A percentile compares a stretch with the other conserved stretches of the same genome.
Conservation (phyloP, 768 basidiomycete genomes). For the Boletus sp. region DNA sequence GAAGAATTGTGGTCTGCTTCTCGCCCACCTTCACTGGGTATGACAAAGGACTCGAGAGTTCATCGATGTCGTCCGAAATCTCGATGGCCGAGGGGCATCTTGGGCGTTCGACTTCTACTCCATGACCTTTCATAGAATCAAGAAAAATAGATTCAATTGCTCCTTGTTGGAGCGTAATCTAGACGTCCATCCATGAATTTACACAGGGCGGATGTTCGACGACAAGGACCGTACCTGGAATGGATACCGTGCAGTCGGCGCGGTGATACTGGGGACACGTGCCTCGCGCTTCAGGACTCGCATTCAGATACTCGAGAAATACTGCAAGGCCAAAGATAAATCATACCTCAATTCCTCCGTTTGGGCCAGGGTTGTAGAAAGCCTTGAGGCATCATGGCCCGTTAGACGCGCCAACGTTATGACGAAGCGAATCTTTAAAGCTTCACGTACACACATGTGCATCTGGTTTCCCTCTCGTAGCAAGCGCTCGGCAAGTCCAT, state of each 20-base stretch:
- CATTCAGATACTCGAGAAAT: background rate
- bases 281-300: slow-evolving; percentile 49
- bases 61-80: slow-evolving; percentile 36
- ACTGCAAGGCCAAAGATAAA: background rate
- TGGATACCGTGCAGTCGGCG: slow-evolving; percentile 63
- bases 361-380: slow-evolving; percentile 66
- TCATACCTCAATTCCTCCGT: slow-evolving; percentile 62
- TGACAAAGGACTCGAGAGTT: slow-evolving; percentile 33
- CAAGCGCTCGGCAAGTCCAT: slow-evolving; percentile 68
- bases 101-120: slow-evolving; percentile 38
- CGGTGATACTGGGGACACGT: slow-evolving; percentile 59
- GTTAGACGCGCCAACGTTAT: background rate
- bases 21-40: slow-evolving; percentile 32
- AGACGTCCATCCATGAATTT: background rate
- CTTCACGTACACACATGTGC: slow-evolving; percentile 57
- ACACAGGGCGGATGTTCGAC: background rate
- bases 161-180: slow-evolving; percentile 42
- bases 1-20: background rate
- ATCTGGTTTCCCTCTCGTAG: slow-evolving; percentile 65
- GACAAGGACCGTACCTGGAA: slow-evolving; percentile 51
- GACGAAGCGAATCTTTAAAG: background rate
- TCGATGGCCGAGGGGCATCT: slow-evolving; percentile 31
- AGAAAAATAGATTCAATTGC: slow-evolving; percentile 42
- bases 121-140: slow-evolving; percentile 35
- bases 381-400: slow-evolving; percentile 41